Evolutionary conservation across 2,329 filamentous ascomycete genomes (phyloP).

Genomic region (Pyrenochaeta sp.): DNA sequence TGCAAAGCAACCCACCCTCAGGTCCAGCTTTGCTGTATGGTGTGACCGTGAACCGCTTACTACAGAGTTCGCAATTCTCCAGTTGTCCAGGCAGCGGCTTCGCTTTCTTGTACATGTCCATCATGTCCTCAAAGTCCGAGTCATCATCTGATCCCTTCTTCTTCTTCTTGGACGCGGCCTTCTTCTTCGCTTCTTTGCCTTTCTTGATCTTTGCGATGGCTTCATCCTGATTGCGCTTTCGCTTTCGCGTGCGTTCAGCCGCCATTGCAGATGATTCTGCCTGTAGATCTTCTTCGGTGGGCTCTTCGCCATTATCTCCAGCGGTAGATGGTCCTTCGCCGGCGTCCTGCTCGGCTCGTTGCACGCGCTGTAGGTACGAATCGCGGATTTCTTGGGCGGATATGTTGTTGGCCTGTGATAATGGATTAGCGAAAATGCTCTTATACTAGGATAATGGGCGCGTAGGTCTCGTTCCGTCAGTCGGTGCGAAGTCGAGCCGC

Average conservation of each 20-base stretch:
- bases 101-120: conserved; percentile 64
- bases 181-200: conserved; percentile 60
- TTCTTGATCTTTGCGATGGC: conserved; percentile 53
- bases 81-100: conserved; percentile 81
- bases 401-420: conserved; percentile 72
- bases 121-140: conserved; percentile 58
- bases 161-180: conserved; percentile 53
- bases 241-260: conserved; percentile 60
- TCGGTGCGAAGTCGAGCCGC: background rate
- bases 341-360: conserved; percentile 56
- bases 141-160: conserved; percentile 54
- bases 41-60: conserved; percentile 91
- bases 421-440: background rate
- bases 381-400: conserved; percentile 70
- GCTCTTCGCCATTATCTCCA: conserved; percentile 45
- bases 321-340: conserved; percentile 46
- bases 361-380: conserved; percentile 64
- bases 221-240: conserved; percentile 65
- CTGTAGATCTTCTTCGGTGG: conserved; percentile 42
- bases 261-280: conserved; percentile 52
- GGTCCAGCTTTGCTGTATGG: conserved; percentile 84
- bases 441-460: background rate
- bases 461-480: background rate
- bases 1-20: conserved; percentile 85
- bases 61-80: conserved; percentile 85